Conservation (phyloP, 495 filamentous ascomycete genomes). For the Talaromyces proteolyticus region DNA sequence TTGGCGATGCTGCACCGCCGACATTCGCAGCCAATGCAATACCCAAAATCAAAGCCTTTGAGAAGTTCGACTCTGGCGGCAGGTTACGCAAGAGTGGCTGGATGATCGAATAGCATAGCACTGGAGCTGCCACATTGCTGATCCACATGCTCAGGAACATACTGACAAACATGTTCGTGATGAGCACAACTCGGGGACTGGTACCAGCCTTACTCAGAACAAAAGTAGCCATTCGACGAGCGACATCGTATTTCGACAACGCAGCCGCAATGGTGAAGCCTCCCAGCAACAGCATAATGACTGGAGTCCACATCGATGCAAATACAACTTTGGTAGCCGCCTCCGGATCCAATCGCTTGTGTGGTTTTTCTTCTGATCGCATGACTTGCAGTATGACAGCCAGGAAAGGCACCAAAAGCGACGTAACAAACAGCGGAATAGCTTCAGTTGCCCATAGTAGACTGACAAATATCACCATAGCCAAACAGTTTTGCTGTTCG, state of each 20-base stretch:
- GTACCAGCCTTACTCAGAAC: slow-evolving; percentile 97
- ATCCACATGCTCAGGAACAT: slow-evolving; percentile 99
- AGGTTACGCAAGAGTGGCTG: slow-evolving; percentile 92
- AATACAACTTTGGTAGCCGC: slow-evolving; percentile 78
- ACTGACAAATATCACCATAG: slow-evolving; percentile 89
- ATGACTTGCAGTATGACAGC: slow-evolving; percentile 83
- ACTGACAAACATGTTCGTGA: slow-evolving; percentile 98
- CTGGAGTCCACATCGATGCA: slow-evolving; percentile 96
- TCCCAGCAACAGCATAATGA: slow-evolving; percentile 96
- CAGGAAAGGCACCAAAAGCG: slow-evolving; percentile 87
- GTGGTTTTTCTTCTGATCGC: slow-evolving; percentile 63
- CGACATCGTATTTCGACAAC: slow-evolving; percentile 94
- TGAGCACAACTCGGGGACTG: slow-evolving; percentile 74
- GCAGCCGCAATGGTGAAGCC: slow-evolving; percentile 96
- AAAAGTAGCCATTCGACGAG: slow-evolving; percentile 92
- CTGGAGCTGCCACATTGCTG: slow-evolving; percentile 94
- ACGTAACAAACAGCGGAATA: slow-evolving; percentile 95
- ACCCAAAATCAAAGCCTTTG: slow-evolving; percentile 90
- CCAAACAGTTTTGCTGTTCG: slow-evolving; percentile 94
- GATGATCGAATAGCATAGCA: slow-evolving; percentile 97
- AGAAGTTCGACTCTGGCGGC: slow-evolving; percentile 81
- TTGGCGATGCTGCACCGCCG: slow-evolving; percentile 92
- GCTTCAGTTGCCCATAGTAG: slow-evolving; percentile 96
- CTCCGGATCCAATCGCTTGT: slow-evolving; percentile 64
- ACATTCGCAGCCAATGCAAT: slow-evolving; percentile 96